phyloP scores from a whole-genome alignment of 306 rosid genomes.

The Inga laurina region DNA sequence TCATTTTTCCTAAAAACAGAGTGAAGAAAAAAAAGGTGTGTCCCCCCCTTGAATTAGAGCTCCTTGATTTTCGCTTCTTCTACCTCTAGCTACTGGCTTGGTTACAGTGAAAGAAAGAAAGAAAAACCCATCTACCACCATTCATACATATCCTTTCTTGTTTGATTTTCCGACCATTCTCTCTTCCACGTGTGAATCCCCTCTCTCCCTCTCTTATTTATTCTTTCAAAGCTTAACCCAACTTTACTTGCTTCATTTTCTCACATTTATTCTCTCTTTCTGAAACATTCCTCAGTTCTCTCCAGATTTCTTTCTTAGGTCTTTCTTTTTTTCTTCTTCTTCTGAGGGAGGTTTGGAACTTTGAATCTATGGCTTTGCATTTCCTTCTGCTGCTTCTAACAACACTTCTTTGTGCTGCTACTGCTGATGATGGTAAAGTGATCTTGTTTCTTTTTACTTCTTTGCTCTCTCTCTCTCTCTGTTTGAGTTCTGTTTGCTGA shows the following conservation, averaged over 20 bases:
- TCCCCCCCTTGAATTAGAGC: not conserved
- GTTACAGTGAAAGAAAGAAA: conserved; percentile 25
- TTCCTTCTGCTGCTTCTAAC: conserved; percentile 58
- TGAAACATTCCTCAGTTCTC: conserved; percentile 42
- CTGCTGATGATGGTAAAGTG: conserved; percentile 71
- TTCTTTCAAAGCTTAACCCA: conserved; percentile 56
- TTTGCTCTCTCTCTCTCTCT: conserved; percentile 9
- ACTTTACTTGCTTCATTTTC: conserved; percentile 32
- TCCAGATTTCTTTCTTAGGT: conserved; percentile 38
- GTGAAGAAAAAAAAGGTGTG: not conserved
- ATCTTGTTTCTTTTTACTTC: not conserved
- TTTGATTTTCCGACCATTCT: conserved; percentile 50
- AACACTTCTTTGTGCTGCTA: conserved; percentile 40
- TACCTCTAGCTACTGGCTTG: not conserved
- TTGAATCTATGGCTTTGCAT: conserved; percentile 57
- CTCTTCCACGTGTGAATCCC: conserved; percentile 73
- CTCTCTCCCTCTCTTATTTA: conserved; percentile 28
- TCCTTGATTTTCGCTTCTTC: conserved; percentile 20
- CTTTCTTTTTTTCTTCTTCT: not conserved
- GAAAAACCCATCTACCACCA: not conserved
- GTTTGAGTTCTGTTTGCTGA: conserved; percentile 1
- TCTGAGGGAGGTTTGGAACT: not conserved
- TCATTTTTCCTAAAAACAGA: not conserved
- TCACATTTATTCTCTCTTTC: conserved; percentile 21
- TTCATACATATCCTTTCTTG: conserved; percentile 36